Evolutionary conservation across 305 asterid species (phyloP), one percentile per base, ranked within the genome.

Genomic region (Solanum hybrid): DNA sequence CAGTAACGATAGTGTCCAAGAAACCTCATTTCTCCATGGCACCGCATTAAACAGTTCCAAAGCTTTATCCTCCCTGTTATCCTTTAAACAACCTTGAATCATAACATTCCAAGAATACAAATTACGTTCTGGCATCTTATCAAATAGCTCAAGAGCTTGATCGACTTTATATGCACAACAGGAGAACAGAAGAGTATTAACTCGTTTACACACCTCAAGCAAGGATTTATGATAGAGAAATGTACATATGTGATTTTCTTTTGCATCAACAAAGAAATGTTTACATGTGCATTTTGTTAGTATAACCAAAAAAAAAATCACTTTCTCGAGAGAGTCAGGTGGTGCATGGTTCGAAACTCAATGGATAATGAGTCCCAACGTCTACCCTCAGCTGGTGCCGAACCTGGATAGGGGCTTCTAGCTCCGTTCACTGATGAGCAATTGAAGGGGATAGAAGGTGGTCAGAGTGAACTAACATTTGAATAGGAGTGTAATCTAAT

Each of bases 1-100:
- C 97, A 2, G 96, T 92, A 78, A 96, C 95, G 95, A 97, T 94
- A 78, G 94, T 15, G 98, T 96, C 99, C 97, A 97, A 79, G 96
- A 94, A 92, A 96, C 90, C 39, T 91, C 94, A 92, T 94, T 95
- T 89, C 91, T 95, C 92, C 92, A 90, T 26, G 95, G 94, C 95
- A 94, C 91, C 2, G 90, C 91, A 39, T 95, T 91, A 91, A 96
- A 94, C 37, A 89, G 26, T 10, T 45, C 76, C 76, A 84, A 29
- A 84, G 38, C 88, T 84, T 29, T 51, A 9, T 31, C 29, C 29
- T 94, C 92, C 89, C 94, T 92, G 51, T 88, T 90, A 89, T 89
- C 90, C 87, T 93, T 91, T 93, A 94, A 91, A 83, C 95, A 92
- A 32, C 96, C 97, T 90, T 87, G 86, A 81, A 96, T 93, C 93